phyloP scores from a whole-genome alignment of 2,329 filamentous ascomycete genomes.

The Gaeumannomyces sp. region DNA sequence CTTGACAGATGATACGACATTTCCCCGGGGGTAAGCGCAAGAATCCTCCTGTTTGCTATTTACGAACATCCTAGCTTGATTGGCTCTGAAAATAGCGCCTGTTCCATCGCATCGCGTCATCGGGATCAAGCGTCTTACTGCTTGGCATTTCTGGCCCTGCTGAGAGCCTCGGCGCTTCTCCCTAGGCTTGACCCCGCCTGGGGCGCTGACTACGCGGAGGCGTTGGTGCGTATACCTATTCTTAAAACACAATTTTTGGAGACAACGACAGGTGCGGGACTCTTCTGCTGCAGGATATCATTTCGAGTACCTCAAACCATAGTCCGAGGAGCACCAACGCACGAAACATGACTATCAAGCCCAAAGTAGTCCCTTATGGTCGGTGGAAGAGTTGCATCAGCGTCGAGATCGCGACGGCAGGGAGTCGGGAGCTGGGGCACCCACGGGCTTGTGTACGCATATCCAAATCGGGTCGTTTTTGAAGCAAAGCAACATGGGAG shows the following conservation, averaged over 20 bases:
- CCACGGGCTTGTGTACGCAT: constrained; percentile 30
- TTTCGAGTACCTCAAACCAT: too few species aligned
- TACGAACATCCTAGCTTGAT: background rate
- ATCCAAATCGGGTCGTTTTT: background rate
- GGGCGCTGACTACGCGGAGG: too few species aligned
- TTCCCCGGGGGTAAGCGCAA: too few species aligned
- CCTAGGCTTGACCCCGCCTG: background rate
- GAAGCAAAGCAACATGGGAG: too few species aligned
- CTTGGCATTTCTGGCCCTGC: background rate
- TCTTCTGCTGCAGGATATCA: too few species aligned
- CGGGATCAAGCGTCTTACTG: background rate
- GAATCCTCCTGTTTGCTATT: background rate
- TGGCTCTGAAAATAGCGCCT: background rate
- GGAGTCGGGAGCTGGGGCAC: constrained; percentile 25
- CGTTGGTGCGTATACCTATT: too few species aligned
- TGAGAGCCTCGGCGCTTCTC: too few species aligned
- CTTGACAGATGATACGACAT: too few species aligned
- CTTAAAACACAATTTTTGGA: too few species aligned
- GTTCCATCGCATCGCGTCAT: background rate
- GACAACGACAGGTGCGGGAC: too few species aligned
- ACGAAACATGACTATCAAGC: too few species aligned
- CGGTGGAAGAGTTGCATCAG: constrained; percentile 34
- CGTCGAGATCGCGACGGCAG: constrained; percentile 28
- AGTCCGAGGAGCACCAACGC: too few species aligned
- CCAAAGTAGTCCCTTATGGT: constrained; percentile 27